These are phyloP conservation scores for Colletotrichum endophyticum DNA, from an alignment of 2,329 filamentous ascomycete genomes.

Conservation along the genomic window DNA sequence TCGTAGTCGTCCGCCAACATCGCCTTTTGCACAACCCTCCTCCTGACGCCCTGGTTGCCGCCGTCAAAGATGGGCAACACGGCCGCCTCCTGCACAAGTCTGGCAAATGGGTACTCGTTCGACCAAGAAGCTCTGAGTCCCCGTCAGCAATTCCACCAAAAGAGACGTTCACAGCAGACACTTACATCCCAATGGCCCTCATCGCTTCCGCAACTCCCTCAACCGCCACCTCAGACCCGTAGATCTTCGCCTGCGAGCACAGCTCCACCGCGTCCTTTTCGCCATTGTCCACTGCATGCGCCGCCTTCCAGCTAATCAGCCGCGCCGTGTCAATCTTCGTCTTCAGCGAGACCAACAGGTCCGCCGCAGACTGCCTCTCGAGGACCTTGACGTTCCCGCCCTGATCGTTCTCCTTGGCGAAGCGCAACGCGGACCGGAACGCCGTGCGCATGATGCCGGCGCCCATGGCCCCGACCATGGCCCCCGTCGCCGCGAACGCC, in stretches of 20 bases:
- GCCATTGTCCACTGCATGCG: constrained; percentile 45
- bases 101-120: background rate
- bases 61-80: constrained; percentile 21
- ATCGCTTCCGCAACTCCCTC: constrained; percentile 54
- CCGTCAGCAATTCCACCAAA: background rate
- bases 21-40: constrained; percentile 8
- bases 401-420: constrained; percentile 51
- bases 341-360: constrained; percentile 57
- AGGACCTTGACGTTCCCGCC: constrained; percentile 50
- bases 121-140: background rate
- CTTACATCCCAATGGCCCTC: constrained; percentile 54
- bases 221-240: constrained; percentile 52
- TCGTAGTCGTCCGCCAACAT: background rate
- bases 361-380: constrained; percentile 53
- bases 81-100: background rate
- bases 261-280: constrained; percentile 47
- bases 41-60: constrained; percentile 18
- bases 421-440: constrained; percentile 56
- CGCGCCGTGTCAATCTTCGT: constrained; percentile 55
- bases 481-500: constrained; percentile 48
- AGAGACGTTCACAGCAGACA: background rate
- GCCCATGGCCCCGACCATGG: constrained; percentile 59
- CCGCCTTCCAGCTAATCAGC: constrained; percentile 57
- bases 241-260: constrained; percentile 56
- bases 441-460: constrained; percentile 57